These are phyloP conservation scores for Beauveria australis DNA, from an alignment of 2,329 filamentous ascomycete genomes.

Conservation along the genomic window DNA sequence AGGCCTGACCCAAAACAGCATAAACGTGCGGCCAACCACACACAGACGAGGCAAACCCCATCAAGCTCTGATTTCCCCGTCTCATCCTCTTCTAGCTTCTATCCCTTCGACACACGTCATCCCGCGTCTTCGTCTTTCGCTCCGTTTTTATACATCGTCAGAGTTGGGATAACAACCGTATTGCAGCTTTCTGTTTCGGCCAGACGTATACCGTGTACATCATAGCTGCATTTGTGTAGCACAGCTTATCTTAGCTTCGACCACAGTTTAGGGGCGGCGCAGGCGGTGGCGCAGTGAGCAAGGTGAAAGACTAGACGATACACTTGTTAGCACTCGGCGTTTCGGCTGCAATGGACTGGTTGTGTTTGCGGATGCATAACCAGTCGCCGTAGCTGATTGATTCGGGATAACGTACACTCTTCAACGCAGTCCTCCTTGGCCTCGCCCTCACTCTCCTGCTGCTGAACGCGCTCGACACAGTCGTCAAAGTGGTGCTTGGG, in stretches of 20 bases:
- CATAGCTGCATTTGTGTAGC: neutral
- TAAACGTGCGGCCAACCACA: constrained; percentile 2
- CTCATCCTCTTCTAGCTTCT: neutral
- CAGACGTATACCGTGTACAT: neutral
- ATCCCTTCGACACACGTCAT: neutral
- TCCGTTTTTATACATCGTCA: constrained; percentile 8
- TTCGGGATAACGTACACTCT: constrained; percentile 73
- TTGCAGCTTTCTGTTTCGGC: neutral
- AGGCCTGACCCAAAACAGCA: neutral
- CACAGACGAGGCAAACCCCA: neutral
- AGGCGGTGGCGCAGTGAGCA: constrained; percentile 85
- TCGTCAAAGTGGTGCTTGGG: constrained; percentile 98
- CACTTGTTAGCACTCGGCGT: neutral
- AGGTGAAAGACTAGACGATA: constrained; percentile 85
- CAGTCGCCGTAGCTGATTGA: neutral
- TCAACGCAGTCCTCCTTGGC: constrained; percentile 94
- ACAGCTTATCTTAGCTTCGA: constrained; percentile 72
- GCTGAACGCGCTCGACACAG: constrained; percentile 82
- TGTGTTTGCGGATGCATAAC: neutral
- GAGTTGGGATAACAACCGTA: neutral
- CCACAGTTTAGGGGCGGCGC: constrained; percentile 95
- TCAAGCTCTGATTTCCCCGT: neutral
- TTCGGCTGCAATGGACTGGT: neutral
- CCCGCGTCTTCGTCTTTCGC: neutral
- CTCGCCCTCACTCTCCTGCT: constrained; percentile 57